A percentile compares a stretch with the other conserved stretches of the same genome.
Conservation (phyloP, 1,284 basidiomycete genomes). For the Sporisorium reilianum region DNA sequence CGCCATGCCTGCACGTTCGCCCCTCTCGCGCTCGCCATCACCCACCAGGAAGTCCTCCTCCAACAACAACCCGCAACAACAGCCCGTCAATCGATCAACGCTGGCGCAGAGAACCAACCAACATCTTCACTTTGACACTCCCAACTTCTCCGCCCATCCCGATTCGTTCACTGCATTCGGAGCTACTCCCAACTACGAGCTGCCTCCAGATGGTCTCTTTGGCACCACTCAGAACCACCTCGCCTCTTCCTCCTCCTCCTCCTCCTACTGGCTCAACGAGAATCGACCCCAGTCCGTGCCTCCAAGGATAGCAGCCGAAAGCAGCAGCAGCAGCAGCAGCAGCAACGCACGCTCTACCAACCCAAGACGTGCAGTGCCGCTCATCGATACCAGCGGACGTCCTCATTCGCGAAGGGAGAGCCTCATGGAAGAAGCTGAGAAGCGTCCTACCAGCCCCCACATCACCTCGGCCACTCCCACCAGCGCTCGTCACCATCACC, state of each 20-base stretch:
- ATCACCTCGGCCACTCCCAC: constrained; percentile 54
- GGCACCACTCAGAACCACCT: constrained; percentile 6
- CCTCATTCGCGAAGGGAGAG: constrained; percentile 33
- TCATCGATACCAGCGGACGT: constrained; percentile 40
- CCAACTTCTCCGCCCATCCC: constrained; percentile 16
- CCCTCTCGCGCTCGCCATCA: constrained; percentile 31
- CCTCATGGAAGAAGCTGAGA: constrained; percentile 42
- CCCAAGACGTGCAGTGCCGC: constrained; percentile 24
- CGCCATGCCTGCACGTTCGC: constrained; percentile 22
- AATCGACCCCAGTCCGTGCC: constrained; percentile 45
- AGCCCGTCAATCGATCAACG: constrained; percentile 19
- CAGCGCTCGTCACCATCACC: constrained; percentile 36
- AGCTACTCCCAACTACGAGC: constrained; percentile 52
- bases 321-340: constrained; percentile 12
- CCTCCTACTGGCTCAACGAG: constrained; percentile 34
- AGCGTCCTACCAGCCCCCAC: constrained; percentile 56
- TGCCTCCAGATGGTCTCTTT: constrained; percentile 44
- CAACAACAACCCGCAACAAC: constrained; percentile 7
- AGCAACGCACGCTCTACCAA: constrained; percentile 17
- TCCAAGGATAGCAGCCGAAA: constrained; percentile 28
- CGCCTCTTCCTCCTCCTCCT: constrained; percentile 10
- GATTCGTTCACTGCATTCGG: constrained; percentile 20
- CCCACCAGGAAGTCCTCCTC: constrained; percentile 23
- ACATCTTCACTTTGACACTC: constrained; percentile 25
- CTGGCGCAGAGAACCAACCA: constrained; percentile 36